These are phyloP conservation scores for Gnomoniopsis smithogilvyi DNA, from an alignment of 2,329 filamentous ascomycete genomes.

Conservation along the genomic window DNA sequence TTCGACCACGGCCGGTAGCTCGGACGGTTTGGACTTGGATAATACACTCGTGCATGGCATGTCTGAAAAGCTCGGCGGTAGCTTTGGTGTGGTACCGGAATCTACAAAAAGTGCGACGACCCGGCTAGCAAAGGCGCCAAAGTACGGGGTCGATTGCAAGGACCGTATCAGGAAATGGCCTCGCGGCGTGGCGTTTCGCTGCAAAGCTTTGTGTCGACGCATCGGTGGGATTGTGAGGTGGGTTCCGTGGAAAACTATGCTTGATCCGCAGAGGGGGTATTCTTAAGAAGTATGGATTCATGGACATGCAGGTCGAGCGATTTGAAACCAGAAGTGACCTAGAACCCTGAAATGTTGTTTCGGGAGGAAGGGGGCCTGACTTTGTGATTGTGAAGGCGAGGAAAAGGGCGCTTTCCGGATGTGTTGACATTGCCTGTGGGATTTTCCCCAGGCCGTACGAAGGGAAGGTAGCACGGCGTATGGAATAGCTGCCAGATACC, in stretches of 20 bases:
- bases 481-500: too few relatives aligned
- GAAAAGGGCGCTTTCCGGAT: background rate
- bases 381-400: background rate
- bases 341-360: background rate
- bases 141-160: background rate
- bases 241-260: background rate
- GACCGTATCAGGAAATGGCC: background rate
- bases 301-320: background rate
- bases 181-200: background rate
- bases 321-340: background rate
- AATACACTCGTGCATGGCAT: conserved; percentile 10
- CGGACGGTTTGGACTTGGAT: conserved; percentile 15
- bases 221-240: background rate
- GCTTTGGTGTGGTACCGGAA: conserved; percentile 14
- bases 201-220: background rate
- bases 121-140: background rate
- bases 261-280: background rate
- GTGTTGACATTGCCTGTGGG: too few relatives aligned
- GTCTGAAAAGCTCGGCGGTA: conserved; percentile 18
- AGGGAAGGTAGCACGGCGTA: too few relatives aligned
- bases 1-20: conserved; percentile 15
- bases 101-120: background rate
- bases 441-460: too few relatives aligned
- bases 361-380: background rate
- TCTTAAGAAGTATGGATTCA: background rate